phyloP scores from a whole-genome alignment of 768 basidiomycete genomes.

The Boletus insuetus region DNA sequence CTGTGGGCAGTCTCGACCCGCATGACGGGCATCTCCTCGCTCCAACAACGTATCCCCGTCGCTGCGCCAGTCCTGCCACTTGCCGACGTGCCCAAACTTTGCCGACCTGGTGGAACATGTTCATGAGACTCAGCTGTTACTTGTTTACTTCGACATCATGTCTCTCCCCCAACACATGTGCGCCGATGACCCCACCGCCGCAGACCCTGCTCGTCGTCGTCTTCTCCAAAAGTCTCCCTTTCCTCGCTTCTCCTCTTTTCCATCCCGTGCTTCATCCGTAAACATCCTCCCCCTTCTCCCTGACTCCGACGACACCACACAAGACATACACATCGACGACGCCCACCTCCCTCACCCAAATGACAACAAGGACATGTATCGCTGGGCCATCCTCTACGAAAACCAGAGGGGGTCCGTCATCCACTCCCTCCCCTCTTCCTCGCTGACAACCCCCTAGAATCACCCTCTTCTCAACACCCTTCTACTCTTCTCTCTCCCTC shows the following conservation, averaged over 20 bases:
- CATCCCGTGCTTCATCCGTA: slow-evolving; percentile 16
- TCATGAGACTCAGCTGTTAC: background rate
- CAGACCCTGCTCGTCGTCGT: slow-evolving; percentile 47
- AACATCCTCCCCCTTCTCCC: background rate
- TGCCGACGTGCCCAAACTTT: slow-evolving; percentile 3
- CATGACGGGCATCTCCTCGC: slow-evolving; percentile 59
- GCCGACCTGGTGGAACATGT: slow-evolving; percentile 16
- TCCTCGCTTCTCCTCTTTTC: slow-evolving; percentile 31
- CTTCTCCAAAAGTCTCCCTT: slow-evolving; percentile 38
- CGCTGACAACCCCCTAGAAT: slow-evolving; percentile 37
- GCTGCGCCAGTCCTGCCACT: slow-evolving; percentile 1
- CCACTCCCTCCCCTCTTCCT: background rate
- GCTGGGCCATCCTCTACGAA: slow-evolving; percentile 79
- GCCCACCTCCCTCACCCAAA: slow-evolving; percentile 19
- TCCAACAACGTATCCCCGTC: slow-evolving; percentile 15
- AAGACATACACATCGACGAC: slow-evolving; percentile 34
- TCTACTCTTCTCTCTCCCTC: slow-evolving; percentile 69
- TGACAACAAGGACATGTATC: slow-evolving; percentile 51
- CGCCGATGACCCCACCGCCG: slow-evolving; percentile 41
- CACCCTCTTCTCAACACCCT: slow-evolving; percentile 68
- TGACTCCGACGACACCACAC: background rate
- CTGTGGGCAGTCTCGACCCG: slow-evolving; percentile 52
- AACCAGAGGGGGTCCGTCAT: slow-evolving; percentile 73
- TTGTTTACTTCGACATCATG: slow-evolving; percentile 19
- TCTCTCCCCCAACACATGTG: slow-evolving; percentile 38